These are phyloP conservation scores for Adiantum capillusveneris DNA, from an alignment of 75 land plant genomes.

Conservation along the genomic window DNA sequence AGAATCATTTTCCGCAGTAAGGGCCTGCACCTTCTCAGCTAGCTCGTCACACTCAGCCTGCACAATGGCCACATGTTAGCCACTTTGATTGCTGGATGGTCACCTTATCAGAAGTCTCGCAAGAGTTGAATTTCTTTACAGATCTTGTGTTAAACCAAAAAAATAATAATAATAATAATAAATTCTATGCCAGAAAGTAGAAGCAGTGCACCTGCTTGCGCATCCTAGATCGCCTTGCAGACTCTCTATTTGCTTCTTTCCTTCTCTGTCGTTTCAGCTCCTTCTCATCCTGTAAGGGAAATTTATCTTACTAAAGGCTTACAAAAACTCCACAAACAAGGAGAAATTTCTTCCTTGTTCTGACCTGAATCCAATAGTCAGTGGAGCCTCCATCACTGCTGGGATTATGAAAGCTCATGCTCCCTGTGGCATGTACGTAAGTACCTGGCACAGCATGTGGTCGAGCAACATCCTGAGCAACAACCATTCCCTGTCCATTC, in stretches of 20 bases:
- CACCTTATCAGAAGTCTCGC: not conserved
- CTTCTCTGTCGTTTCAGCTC: conserved; percentile 76
- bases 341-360: not conserved
- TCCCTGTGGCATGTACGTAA: not conserved
- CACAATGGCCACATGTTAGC: not conserved
- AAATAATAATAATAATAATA: not conserved
- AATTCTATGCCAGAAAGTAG: not conserved
- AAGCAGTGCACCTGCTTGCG: conserved; percentile 47
- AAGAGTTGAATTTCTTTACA: not conserved
- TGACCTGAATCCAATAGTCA: conserved; percentile 5
- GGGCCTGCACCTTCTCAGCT: conserved; percentile 19
- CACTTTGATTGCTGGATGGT: not conserved
- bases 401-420: not conserved
- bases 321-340: not conserved
- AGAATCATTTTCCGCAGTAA: conserved; percentile 29
- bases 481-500: not conserved
- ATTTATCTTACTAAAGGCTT: not conserved
- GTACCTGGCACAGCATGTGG: not conserved
- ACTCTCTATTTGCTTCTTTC: conserved; percentile 78
- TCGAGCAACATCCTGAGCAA: not conserved
- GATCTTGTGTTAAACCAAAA: not conserved
- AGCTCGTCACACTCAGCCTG: conserved; percentile 51
- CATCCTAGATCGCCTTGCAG: conserved; percentile 75
- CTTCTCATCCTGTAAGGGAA: conserved; percentile 53
- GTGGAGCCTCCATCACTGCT: conserved; percentile 1